Conservation (phyloP, 2,329 filamentous ascomycete species). For the Pseudogymnoascus sp. region DNA sequence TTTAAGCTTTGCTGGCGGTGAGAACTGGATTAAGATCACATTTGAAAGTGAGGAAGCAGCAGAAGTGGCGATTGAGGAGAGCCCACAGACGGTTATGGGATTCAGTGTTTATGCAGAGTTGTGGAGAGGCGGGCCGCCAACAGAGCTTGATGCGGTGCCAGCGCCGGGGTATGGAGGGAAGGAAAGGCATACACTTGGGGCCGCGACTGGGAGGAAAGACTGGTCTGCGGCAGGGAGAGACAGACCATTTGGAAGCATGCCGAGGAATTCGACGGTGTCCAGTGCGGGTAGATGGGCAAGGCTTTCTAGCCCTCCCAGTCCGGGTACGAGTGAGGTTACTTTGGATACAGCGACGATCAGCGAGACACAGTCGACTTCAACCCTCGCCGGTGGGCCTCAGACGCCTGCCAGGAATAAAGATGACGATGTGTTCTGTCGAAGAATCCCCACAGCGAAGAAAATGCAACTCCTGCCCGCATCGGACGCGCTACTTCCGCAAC, state of each 20-base stretch:
- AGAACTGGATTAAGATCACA: conserved; percentile 87
- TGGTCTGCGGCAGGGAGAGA: not conserved
- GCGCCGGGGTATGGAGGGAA: conserved; percentile 6
- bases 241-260: conserved; percentile 1
- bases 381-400: conserved; percentile 17
- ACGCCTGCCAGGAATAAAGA: conserved; percentile 22
- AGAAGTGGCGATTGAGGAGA: conserved; percentile 60
- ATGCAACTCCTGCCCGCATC: conserved; percentile 60
- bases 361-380: conserved; percentile 21
- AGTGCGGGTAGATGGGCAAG: not conserved
- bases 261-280: not conserved
- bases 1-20: conserved; percentile 72
- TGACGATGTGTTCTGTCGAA: conserved; percentile 46
- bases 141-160: conserved; percentile 56
- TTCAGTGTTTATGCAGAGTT: conserved; percentile 64
- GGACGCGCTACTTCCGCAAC: conserved; percentile 63
- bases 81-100: conserved; percentile 65
- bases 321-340: conserved; percentile 33
- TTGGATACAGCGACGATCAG: conserved; percentile 48
- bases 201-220: not conserved
- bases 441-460: conserved; percentile 60
- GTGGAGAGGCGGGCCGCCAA: conserved; percentile 58
- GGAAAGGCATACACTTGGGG: not conserved
- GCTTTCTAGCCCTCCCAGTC: not conserved
- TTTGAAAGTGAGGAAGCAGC: conserved; percentile 69